Evolutionary conservation across 164 flowering plant species (phyloP).

Genomic region (Protea cynaroides): DNA sequence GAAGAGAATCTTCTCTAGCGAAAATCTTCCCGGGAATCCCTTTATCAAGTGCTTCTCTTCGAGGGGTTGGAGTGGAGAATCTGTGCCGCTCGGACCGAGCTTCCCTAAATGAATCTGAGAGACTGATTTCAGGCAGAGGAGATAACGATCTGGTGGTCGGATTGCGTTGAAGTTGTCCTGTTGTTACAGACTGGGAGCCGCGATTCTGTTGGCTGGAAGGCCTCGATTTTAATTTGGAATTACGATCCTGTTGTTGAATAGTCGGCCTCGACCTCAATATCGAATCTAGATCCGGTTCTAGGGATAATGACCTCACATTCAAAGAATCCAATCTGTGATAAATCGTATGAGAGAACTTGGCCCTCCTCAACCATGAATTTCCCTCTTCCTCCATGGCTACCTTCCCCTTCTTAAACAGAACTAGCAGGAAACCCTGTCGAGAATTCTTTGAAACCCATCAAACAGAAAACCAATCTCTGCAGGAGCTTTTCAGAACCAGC

Average conservation of each 20-base stretch:
- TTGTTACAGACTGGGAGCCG: too few species aligned
- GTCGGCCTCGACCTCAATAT: constrained; percentile 38
- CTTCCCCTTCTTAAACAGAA: constrained; percentile 11
- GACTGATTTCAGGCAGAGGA: constrained; percentile 40
- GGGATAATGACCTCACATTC: constrained; percentile 26
- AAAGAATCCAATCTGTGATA: constrained; percentile 54
- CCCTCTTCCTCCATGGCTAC: constrained; percentile 51
- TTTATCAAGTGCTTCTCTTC: constrained; percentile 40
- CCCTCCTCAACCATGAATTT: constrained; percentile 78
- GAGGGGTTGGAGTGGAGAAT: constrained; percentile 62
- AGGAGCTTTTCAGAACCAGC: too few species aligned
- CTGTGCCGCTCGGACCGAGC: constrained; percentile 53
- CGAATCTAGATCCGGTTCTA: constrained; percentile 18
- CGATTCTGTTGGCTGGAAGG: too few species aligned
- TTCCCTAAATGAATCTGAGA: constrained; percentile 68
- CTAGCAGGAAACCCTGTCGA: constrained; percentile 4
- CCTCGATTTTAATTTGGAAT: too few species aligned
- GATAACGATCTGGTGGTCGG: constrained; percentile 46
- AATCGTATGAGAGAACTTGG: constrained; percentile 71
- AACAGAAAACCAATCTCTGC: constrained; percentile 10
- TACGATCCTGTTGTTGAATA: neutral
- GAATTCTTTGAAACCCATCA: constrained; percentile 17
- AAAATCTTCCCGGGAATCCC: constrained; percentile 24
- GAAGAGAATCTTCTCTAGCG: constrained; percentile 25
- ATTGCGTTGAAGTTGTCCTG: constrained; percentile 11